Evolutionary conservation across 192 early-diverging fungal species (phyloP).

Genomic region (Glomus cerebriforme): DNA sequence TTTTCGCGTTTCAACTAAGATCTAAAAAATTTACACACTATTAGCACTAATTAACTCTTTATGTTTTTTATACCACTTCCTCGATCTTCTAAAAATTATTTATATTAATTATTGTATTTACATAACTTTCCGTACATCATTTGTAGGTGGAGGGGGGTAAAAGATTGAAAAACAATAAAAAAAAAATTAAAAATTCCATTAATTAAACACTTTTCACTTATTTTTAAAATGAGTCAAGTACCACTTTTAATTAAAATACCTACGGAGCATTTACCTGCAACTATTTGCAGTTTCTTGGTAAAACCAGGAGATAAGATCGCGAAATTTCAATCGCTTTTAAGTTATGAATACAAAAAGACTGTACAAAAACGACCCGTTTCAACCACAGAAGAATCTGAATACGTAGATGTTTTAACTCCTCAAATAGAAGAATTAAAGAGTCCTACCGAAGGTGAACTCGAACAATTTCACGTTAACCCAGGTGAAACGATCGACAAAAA

Average conservation of each 20-base stretch:
- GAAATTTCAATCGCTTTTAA: not conserved
- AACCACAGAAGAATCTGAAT: not conserved
- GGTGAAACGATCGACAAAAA: not conserved
- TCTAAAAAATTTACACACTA: not conserved
- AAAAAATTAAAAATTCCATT: not conserved
- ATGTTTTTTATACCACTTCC: not conserved
- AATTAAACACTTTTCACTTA: not conserved
- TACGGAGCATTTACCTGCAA: slow-evolving; percentile 6
- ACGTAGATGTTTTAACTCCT: not conserved
- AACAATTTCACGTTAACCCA: not conserved
- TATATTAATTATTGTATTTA: not conserved
- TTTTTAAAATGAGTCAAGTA: slow-evolving; percentile 4
- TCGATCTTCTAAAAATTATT: not conserved
- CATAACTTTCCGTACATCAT: not conserved
- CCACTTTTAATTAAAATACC: not conserved
- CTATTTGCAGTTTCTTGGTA: slow-evolving; percentile 6
- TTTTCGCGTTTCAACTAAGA: not conserved
- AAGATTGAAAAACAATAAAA: not conserved
- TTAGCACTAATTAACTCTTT: not conserved
- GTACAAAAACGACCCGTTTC: not conserved
- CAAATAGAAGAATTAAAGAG: slow-evolving; percentile 11
- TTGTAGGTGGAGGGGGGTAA: too few relatives aligned
- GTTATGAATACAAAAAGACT: slow-evolving; percentile 6
- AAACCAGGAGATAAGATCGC: slow-evolving; percentile 8
- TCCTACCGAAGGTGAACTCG: slow-evolving; percentile 6